Evolutionary conservation across 2,329 filamentous ascomycete genomes (phyloP).

Genomic region (Cladosporium sp.): DNA sequence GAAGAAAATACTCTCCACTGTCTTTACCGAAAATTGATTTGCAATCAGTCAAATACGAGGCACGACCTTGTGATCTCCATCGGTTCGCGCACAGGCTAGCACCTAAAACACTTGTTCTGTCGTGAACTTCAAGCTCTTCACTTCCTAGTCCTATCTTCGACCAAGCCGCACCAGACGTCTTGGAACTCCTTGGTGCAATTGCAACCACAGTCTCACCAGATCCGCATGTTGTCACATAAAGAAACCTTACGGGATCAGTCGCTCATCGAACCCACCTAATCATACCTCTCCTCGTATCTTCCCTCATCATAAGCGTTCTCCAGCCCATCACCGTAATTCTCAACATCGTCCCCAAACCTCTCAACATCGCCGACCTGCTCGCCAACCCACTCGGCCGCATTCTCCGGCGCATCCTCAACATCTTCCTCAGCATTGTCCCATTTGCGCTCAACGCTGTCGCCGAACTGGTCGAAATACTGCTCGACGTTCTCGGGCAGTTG

Average conservation of each 20-base stretch:
- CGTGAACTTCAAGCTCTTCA: too few species aligned
- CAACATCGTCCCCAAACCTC: constrained; percentile 37
- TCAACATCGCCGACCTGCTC: constrained; percentile 40
- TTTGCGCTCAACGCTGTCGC: constrained; percentile 27
- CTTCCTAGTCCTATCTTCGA: too few species aligned
- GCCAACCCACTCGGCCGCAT: constrained; percentile 34
- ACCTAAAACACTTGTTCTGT: too few species aligned
- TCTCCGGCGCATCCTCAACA: constrained; percentile 32
- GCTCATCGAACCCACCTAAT: constrained; percentile 7
- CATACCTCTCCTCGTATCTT: constrained; percentile 28
- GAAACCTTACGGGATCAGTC: too few species aligned
- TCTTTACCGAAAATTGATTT: constrained; percentile 3
- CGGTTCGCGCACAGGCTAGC: too few species aligned
- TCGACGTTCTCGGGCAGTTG: constrained; percentile 31
- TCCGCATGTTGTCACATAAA: too few species aligned
- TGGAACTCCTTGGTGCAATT: too few species aligned
- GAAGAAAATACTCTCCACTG: constrained; percentile 5
- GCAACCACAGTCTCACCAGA: too few species aligned
- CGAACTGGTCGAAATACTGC: constrained; percentile 29
- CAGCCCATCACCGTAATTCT: constrained; percentile 34
- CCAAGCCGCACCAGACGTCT: too few species aligned
- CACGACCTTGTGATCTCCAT: too few species aligned
- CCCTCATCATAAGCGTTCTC: constrained; percentile 41
- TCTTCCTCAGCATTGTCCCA: constrained; percentile 29
- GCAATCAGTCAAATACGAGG: too few species aligned